Percentiles rank a stretch among this genome's conserved stretches.
These are phyloP conservation scores for Haplographium delicatum DNA, from an alignment of 495 filamentous ascomycete species.

Conservation along the genomic window DNA sequence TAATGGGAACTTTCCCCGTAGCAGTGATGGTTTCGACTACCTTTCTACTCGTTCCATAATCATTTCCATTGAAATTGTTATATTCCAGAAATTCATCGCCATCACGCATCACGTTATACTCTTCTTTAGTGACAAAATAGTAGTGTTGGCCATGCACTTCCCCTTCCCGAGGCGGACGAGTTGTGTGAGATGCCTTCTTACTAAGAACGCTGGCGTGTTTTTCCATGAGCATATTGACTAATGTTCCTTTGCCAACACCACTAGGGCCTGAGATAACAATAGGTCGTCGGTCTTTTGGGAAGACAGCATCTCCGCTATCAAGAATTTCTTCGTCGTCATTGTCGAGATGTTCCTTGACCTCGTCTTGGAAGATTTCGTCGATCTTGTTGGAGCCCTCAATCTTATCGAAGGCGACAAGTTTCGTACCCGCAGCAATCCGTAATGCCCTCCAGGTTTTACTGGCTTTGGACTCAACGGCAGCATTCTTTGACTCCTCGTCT, in stretches of 20 bases:
- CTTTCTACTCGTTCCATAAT: constrained; percentile 42
- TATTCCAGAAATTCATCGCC: constrained; percentile 47
- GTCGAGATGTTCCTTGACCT: constrained; percentile 25
- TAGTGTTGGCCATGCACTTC: constrained; percentile 35
- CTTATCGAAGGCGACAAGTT: constrained; percentile 74
- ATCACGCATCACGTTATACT: constrained; percentile 45
- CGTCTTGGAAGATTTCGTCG: constrained; percentile 43
- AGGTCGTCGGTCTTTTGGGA: constrained; percentile 37
- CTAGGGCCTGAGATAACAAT: constrained; percentile 42
- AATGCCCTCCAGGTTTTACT: constrained; percentile 88
- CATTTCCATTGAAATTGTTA: constrained; percentile 34
- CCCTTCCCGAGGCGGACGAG: constrained; percentile 37
- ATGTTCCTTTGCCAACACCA: constrained; percentile 32
- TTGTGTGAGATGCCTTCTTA: constrained; percentile 38
- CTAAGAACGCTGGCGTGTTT: constrained; percentile 37
- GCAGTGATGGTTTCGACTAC: constrained; percentile 39
- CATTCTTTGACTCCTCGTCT: constrained; percentile 62
- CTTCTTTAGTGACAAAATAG: constrained; percentile 41
- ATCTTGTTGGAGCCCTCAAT: constrained; percentile 75
- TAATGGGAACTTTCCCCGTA: constrained; percentile 42
- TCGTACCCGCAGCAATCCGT: constrained; percentile 66
- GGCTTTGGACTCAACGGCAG: constrained; percentile 59
- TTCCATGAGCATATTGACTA: constrained; percentile 37
- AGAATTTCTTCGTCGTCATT: constrained; percentile 21
- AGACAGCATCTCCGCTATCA: constrained; percentile 21